Conservation (phyloP, 2,329 filamentous ascomycete species). For the Massarina eburnea region DNA sequence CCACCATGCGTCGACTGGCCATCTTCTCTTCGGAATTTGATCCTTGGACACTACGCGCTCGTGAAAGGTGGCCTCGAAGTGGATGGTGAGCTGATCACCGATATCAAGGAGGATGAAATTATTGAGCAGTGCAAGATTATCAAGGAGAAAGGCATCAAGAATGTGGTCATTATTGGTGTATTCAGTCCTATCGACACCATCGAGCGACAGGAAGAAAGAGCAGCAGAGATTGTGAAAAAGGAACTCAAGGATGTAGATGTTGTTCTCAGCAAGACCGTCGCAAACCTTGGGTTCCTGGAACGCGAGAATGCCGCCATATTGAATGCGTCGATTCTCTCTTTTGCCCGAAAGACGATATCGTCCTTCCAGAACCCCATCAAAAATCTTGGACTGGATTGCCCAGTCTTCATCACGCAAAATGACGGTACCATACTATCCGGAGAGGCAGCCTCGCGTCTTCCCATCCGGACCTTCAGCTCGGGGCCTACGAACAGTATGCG, state of each 20-base stretch:
- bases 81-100: constrained; percentile 50
- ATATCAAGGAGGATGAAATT: constrained; percentile 49
- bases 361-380: constrained; percentile 51
- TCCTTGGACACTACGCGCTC: constrained; percentile 49
- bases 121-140: constrained; percentile 48
- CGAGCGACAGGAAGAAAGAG: constrained; percentile 55
- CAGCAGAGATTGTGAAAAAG: constrained; percentile 50
- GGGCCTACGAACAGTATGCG: constrained; percentile 58
- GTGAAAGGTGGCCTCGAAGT: constrained; percentile 55
- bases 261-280: constrained; percentile 55
- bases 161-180: constrained; percentile 59
- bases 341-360: constrained; percentile 50
- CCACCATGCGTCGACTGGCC: constrained; percentile 56
- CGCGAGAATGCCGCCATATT: constrained; percentile 55
- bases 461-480: constrained; percentile 55
- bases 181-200: constrained; percentile 61
- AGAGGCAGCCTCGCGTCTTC: constrained; percentile 49
- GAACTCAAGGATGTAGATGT: constrained; percentile 53
- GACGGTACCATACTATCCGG: constrained; percentile 54
- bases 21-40: constrained; percentile 45
- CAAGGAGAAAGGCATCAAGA: constrained; percentile 47
- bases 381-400: constrained; percentile 48
- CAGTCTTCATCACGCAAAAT: constrained; percentile 56
- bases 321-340: constrained; percentile 52
- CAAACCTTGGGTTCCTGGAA: constrained; percentile 53